These are phyloP conservation scores for Ogataea henricii DNA, from an alignment of 805 yeast species.

Conservation along the genomic window DNA sequence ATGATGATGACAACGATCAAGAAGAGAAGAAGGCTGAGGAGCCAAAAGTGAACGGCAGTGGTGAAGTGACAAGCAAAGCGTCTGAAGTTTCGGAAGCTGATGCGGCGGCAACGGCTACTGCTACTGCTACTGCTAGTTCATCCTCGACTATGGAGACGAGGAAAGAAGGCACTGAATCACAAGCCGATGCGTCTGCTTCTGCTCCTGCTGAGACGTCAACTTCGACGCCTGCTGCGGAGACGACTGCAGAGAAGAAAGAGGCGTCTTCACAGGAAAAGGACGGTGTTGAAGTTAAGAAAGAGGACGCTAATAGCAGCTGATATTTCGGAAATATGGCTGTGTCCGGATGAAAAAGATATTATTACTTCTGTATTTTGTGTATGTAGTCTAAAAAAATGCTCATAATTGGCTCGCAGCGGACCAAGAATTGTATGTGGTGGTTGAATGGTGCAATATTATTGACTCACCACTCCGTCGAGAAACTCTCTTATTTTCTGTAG, in stretches of 20 bases:
- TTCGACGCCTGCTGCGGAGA: not conserved
- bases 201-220: not conserved
- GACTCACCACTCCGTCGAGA: constrained; percentile 51
- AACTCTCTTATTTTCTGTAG: constrained; percentile 59
- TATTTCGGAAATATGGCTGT: too few species aligned
- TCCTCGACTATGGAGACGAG: too few species aligned
- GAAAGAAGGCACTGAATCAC: too few species aligned
- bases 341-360: not conserved
- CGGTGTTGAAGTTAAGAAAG: not conserved
- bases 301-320: not conserved
- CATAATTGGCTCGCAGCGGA: not conserved
- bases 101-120: not conserved
- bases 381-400: not conserved
- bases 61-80: too few species aligned
- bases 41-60: constrained; percentile 12
- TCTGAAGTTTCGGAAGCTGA: not conserved
- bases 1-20: constrained; percentile 34
- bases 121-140: too few species aligned
- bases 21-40: constrained; percentile 9
- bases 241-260: not conserved
- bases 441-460: constrained; percentile 3
- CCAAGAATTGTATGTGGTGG: too few species aligned
- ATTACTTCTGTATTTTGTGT: not conserved
- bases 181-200: constrained; percentile 1
- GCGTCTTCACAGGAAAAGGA: not conserved